phyloP scores from a whole-genome alignment of 2,329 filamentous ascomycete genomes.

The Aspergillus niger region DNA sequence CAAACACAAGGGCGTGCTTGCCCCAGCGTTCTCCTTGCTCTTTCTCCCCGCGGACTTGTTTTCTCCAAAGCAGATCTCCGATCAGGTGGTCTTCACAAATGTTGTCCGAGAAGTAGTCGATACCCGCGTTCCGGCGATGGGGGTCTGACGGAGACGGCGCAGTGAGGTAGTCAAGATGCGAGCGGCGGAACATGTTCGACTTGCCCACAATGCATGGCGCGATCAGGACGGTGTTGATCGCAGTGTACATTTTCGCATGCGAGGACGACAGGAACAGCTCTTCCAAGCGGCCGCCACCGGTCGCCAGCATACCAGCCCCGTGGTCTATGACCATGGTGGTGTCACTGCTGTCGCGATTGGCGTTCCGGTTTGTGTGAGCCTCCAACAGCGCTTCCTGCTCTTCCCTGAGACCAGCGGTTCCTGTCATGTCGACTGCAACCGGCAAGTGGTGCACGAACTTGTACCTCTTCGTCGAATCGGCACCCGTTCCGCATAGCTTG shows the following conservation, averaged over 20 bases:
- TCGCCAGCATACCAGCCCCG: constrained; percentile 31
- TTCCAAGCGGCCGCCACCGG: constrained; percentile 79
- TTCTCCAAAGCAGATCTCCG: constrained; percentile 83
- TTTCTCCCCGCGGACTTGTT: constrained; percentile 39
- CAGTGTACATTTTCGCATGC: constrained; percentile 96
- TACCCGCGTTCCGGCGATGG: constrained; percentile 60
- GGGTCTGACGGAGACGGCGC: constrained; percentile 51
- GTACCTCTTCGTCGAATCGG: constrained; percentile 55
- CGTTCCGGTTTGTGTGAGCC: constrained; percentile 17
- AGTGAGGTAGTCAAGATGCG: constrained; percentile 78
- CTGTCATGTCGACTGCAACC: constrained; percentile 73
- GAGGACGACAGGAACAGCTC: constrained; percentile 93
- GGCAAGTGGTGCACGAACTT: constrained; percentile 97
- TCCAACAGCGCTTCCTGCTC: constrained; percentile 32
- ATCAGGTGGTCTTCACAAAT: constrained; percentile 98
- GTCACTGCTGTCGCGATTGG: constrained; percentile 5
- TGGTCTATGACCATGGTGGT: constrained; percentile 10
- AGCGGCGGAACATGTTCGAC: constrained; percentile 96
- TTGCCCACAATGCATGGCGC: constrained; percentile 96
- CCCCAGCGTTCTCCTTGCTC: constrained; percentile 52
- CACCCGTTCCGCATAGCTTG: constrained; percentile 69
- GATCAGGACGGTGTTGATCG: constrained; percentile 88
- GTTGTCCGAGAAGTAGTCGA: constrained; percentile 92
- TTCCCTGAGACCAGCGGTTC: constrained; percentile 25
- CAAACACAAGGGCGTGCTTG: constrained; percentile 82